Evolutionary conservation across 2,329 filamentous ascomycete species (phyloP).

Genomic region (Aureobasidium sp.): DNA sequence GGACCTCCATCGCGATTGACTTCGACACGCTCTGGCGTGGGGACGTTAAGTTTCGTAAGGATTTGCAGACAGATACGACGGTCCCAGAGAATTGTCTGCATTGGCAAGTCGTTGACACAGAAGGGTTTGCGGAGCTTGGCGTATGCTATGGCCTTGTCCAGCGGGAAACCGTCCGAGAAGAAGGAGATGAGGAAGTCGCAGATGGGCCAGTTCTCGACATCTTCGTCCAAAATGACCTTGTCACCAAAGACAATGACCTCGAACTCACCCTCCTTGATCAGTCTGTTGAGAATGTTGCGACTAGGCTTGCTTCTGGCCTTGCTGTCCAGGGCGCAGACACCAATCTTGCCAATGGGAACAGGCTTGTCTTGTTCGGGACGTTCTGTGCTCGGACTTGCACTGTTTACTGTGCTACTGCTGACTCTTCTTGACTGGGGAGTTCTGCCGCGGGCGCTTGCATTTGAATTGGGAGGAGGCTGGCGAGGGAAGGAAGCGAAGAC

Average conservation of each 20-base stretch:
- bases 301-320: constrained; percentile 97
- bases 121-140: constrained; percentile 89
- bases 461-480: constrained; percentile 4
- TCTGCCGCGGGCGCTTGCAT: constrained; percentile 22
- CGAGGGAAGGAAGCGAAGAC: constrained; percentile 7
- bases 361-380: constrained; percentile 50
- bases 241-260: constrained; percentile 97
- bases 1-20: constrained; percentile 92
- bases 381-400: constrained; percentile 71
- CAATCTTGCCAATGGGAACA: constrained; percentile 60
- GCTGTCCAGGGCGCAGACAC: constrained; percentile 88
- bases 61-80: constrained; percentile 81
- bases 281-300: constrained; percentile 85
- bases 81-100: constrained; percentile 97
- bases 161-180: constrained; percentile 93
- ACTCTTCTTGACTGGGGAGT: constrained; percentile 61
- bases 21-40: constrained; percentile 80
- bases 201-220: constrained; percentile 91
- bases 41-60: constrained; percentile 81
- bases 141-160: constrained; percentile 96
- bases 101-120: constrained; percentile 93
- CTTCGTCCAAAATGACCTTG: constrained; percentile 96
- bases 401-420: constrained; percentile 76
- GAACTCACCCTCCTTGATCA: constrained; percentile 90
- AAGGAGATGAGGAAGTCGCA: constrained; percentile 97